A percentile compares a stretch with the other conserved stretches of the same genome.
Conservation (phyloP, 768 basidiomycete species). For the Podaxis pistillaris region DNA sequence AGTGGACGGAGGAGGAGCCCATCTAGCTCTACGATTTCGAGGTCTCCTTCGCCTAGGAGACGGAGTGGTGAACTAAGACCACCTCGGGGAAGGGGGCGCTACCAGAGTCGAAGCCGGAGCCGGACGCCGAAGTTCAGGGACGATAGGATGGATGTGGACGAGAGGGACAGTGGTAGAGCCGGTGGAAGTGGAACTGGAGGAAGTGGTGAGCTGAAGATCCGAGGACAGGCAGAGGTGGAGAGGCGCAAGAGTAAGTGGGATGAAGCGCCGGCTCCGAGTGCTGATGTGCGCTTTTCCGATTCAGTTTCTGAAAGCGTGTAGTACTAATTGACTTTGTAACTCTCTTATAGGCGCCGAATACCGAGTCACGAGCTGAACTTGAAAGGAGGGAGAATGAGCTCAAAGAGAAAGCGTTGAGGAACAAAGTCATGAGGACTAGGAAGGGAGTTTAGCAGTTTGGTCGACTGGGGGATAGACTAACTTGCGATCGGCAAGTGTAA, state of each 20-base stretch:
- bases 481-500: slow-evolving; percentile 13
- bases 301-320: slow-evolving; percentile 10
- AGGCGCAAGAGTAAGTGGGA: slow-evolving; percentile 58
- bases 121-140: slow-evolving; percentile 26
- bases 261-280: slow-evolving; percentile 27
- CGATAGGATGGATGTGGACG: slow-evolving; percentile 37
- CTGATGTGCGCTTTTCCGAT: slow-evolving; percentile 25
- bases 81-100: slow-evolving; percentile 15
- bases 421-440: slow-evolving; percentile 75
- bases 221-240: slow-evolving; percentile 62
- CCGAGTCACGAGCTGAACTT: slow-evolving; percentile 42
- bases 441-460: slow-evolving; percentile 34
- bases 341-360: slow-evolving; percentile 20
- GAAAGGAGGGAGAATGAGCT: slow-evolving; percentile 74
- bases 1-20: slow-evolving; percentile 25
- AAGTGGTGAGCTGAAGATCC: slow-evolving; percentile 62
- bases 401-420: slow-evolving; percentile 78
- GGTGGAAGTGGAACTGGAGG: slow-evolving; percentile 25
- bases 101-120: slow-evolving; percentile 27
- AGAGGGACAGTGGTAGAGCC: slow-evolving; percentile 17
- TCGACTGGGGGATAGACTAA: background rate
- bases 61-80: slow-evolving; percentile 24
- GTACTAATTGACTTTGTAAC: slow-evolving; percentile 14
- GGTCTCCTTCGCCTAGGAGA: slow-evolving; percentile 29
- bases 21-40: slow-evolving; percentile 22